Conservation (phyloP, 31 red algal genomes). For the Porphyra umbilicalis region DNA sequence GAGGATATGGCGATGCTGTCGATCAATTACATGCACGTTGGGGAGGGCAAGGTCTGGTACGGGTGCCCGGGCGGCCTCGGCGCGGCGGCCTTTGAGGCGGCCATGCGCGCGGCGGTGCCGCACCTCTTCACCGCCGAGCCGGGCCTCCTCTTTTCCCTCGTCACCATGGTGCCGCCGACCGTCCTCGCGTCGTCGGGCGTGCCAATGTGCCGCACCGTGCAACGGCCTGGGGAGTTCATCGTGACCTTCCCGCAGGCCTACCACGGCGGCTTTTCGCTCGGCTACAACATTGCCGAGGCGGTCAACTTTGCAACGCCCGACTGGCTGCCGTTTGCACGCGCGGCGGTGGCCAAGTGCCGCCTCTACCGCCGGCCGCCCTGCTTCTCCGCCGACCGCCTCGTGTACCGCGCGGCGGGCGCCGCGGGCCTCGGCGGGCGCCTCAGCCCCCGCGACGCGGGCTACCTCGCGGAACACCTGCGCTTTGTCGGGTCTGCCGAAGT, state of each 20-base stretch:
- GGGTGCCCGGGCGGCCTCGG: not conserved
- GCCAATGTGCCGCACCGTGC: constrained; percentile 52
- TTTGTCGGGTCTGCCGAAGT: not conserved
- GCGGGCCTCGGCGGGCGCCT: not conserved
- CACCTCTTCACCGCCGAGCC: constrained; percentile 29
- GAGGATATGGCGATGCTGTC: constrained; percentile 38
- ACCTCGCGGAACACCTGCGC: not conserved
- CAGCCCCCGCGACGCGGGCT: not conserved
- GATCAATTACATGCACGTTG: constrained; percentile 45
- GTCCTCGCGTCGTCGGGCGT: not conserved
- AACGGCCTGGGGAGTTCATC: constrained; percentile 65
- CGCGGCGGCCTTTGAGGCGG: constrained; percentile 16
- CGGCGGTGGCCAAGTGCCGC: constrained; percentile 8
- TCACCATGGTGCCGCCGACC: constrained; percentile 20
- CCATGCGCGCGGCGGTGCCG: constrained; percentile 6
- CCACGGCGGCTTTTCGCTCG: constrained; percentile 82
- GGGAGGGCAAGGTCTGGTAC: constrained; percentile 43
- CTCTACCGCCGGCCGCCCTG: not conserved
- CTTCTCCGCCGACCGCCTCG: not conserved
- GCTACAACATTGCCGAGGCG: constrained; percentile 83
- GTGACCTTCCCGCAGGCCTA: constrained; percentile 74
- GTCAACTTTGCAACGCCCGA: constrained; percentile 67
- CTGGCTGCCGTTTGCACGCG: constrained; percentile 63
- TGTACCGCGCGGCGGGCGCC: not conserved
- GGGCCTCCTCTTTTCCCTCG: constrained; percentile 10